A percentile compares a stretch with the other conserved stretches of the same genome.
phyloP scores from a whole-genome alignment of 371 early-diverging fungal species.

The Dichotomocladium elegans region DNA sequence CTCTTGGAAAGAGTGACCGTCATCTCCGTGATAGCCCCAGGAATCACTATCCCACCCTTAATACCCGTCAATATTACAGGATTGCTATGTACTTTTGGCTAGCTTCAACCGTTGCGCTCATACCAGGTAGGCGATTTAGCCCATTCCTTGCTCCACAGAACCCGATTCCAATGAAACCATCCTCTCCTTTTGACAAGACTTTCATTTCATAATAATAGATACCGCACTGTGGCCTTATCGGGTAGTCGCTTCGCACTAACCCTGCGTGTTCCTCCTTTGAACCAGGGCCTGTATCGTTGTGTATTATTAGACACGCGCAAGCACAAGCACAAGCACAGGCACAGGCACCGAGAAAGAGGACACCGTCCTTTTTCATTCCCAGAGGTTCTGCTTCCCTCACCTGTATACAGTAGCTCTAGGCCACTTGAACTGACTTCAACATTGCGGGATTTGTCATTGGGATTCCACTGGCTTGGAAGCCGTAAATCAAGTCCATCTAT shows the following conservation, averaged over 20 bases:
- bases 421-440: constrained; percentile 53
- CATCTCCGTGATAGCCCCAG: constrained; percentile 94
- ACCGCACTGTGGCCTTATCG: constrained; percentile 85
- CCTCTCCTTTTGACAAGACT: constrained; percentile 83
- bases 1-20: constrained; percentile 82
- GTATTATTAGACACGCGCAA: constrained; percentile 4
- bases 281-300: constrained; percentile 64
- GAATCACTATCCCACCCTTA: constrained; percentile 79
- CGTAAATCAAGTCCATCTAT: constrained; percentile 22
- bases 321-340: not conserved
- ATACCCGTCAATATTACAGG: not conserved
- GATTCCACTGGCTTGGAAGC: constrained; percentile 64
- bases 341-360: not conserved
- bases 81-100: not conserved
- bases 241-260: constrained; percentile 73
- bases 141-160: constrained; percentile 60
- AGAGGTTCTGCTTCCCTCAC: constrained; percentile 15
- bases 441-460: constrained; percentile 55
- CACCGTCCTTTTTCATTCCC: not conserved
- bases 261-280: constrained; percentile 79
- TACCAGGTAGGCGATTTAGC: constrained; percentile 78
- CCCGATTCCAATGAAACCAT: constrained; percentile 93
- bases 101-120: not conserved
- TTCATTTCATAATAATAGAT: constrained; percentile 89
- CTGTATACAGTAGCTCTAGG: constrained; percentile 53